Evolutionary conservation across 208 protist genomes (phyloP).

Genomic region (Leishmania tropica): DNA sequence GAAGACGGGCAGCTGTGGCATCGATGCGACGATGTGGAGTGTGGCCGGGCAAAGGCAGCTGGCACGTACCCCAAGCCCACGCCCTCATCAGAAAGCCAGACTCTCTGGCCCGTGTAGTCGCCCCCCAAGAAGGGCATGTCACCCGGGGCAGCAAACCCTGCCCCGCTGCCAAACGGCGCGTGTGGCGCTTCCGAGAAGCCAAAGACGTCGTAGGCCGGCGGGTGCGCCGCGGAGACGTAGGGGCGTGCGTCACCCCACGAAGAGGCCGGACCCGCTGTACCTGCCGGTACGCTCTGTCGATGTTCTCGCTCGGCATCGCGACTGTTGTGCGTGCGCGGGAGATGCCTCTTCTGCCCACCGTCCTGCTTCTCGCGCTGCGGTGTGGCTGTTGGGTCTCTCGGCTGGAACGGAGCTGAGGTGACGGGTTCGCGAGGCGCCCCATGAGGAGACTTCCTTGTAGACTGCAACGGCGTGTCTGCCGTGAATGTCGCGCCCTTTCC

Average conservation of each 20-base stretch:
- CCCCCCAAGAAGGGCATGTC: not conserved
- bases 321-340: not conserved
- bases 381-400: not conserved
- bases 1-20: not conserved
- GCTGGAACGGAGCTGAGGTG: not conserved
- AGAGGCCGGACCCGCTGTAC: not conserved
- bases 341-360: not conserved
- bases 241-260: not conserved
- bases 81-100: not conserved
- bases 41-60: not conserved
- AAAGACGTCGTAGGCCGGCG: not conserved
- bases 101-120: not conserved
- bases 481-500: not conserved
- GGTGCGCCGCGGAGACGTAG: not conserved
- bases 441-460: not conserved
- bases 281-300: not conserved
- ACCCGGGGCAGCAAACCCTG: not conserved
- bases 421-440: not conserved
- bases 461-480: not conserved
- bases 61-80: not conserved
- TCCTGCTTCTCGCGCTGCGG: not conserved
- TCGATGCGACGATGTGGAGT: conserved; percentile 1
- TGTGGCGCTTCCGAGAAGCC: not conserved
- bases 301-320: not conserved
- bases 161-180: conserved; percentile 8